Percentiles rank a stretch among this genome's conserved stretches.
Evolutionary conservation across 2,329 filamentous ascomycete species (phyloP).

Genomic region (Allantophomopsis lycopodina): DNA sequence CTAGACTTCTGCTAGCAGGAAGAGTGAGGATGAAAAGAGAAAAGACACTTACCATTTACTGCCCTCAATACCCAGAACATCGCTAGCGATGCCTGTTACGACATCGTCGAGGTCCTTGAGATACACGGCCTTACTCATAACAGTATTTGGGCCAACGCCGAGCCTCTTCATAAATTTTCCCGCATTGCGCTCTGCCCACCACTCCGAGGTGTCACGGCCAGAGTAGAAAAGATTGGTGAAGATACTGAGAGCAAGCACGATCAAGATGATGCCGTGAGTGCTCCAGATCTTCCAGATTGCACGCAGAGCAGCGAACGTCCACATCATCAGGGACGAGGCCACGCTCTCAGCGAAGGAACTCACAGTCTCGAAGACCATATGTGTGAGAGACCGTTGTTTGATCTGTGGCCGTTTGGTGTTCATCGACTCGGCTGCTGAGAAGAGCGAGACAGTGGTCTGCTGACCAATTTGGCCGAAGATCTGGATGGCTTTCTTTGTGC

Average conservation of each 20-base stretch:
- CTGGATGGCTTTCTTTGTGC: slow-evolving; percentile 64
- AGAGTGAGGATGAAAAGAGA: too few species aligned
- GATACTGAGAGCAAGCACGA: slow-evolving; percentile 53
- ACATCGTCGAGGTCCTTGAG: slow-evolving; percentile 65
- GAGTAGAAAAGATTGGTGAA: slow-evolving; percentile 64
- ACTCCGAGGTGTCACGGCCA: slow-evolving; percentile 57
- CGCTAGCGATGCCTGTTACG: slow-evolving; percentile 11
- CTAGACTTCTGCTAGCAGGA: neutral
- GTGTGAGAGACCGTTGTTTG: slow-evolving; percentile 43
- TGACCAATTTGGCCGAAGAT: slow-evolving; percentile 67
- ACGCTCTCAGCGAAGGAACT: slow-evolving; percentile 65
- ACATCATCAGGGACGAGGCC: slow-evolving; percentile 64
- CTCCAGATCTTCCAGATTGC: slow-evolving; percentile 54
- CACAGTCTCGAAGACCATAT: slow-evolving; percentile 59
- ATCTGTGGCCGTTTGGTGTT: slow-evolving; percentile 40
- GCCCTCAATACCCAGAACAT: slow-evolving; percentile 15
- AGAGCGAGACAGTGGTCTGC: slow-evolving; percentile 48
- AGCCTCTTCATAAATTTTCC: slow-evolving; percentile 68
- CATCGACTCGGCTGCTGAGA: slow-evolving; percentile 30
- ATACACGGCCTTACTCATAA: slow-evolving; percentile 80
- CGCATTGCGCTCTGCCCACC: slow-evolving; percentile 78
- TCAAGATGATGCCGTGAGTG: slow-evolving; percentile 62
- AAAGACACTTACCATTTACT: slow-evolving; percentile 33
- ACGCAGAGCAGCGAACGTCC: slow-evolving; percentile 51
- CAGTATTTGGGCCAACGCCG: slow-evolving; percentile 63